Percentiles rank a stretch among this genome's conserved stretches.
Conservation (phyloP, 108 stramenopile genomes). For the Nannochloropsis oceanica region DNA sequence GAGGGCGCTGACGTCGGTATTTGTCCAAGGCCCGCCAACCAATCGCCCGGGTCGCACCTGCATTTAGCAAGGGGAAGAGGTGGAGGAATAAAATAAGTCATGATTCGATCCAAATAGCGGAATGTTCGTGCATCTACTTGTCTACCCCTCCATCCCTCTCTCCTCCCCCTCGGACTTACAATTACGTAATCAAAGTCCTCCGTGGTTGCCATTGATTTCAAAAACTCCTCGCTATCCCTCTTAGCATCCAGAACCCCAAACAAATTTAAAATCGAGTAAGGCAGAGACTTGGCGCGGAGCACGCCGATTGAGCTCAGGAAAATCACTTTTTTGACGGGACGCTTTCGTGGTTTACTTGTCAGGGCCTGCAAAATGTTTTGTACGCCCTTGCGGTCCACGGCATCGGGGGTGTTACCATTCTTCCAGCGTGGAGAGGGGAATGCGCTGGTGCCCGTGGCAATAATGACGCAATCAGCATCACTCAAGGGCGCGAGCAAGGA, state of each 20-base stretch:
- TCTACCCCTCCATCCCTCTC: neutral
- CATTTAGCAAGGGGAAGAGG: neutral
- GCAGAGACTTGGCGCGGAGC: conserved; percentile 42
- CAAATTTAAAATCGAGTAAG: conserved; percentile 55
- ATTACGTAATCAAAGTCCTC: neutral
- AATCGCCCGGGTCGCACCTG: neutral
- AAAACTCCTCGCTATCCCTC: conserved; percentile 43
- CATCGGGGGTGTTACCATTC: conserved; percentile 52
- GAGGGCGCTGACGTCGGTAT: neutral
- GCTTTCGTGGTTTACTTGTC: neutral
- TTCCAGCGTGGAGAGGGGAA: conserved; percentile 21
- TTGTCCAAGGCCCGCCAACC: neutral
- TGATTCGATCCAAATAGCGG: too few species aligned
- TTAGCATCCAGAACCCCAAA: conserved; percentile 60
- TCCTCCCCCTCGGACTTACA: neutral
- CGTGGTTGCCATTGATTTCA: neutral
- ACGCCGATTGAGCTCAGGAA: conserved; percentile 47
- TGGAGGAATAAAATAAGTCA: neutral
- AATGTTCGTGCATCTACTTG: too few species aligned
- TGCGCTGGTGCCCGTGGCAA: conserved; percentile 36
- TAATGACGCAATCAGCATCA: conserved; percentile 17
- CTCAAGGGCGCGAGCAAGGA: neutral
- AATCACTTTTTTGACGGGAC: conserved; percentile 20
- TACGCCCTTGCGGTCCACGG: conserved; percentile 45
- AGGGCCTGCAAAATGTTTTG: conserved; percentile 21